Evolutionary conservation across 1,284 basidiomycete genomes (phyloP).

Genomic region (Cryptococcus sp.): DNA sequence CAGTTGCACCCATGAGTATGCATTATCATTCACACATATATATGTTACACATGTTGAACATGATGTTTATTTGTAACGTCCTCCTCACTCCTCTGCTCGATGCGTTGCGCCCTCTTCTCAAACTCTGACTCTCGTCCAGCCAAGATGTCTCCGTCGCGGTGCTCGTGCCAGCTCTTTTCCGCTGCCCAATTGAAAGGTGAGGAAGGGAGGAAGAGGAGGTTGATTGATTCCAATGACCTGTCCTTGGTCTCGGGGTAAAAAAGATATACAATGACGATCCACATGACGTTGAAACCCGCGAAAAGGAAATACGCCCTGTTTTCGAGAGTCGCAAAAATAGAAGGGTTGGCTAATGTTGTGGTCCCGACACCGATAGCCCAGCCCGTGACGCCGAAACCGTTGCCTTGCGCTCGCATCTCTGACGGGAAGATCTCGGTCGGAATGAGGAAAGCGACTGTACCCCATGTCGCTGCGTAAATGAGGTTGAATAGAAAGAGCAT

Average conservation of each 20-base stretch:
- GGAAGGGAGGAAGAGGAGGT: constrained; percentile 28
- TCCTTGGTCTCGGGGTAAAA: constrained; percentile 49
- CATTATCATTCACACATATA: too few species aligned
- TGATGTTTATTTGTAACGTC: background rate
- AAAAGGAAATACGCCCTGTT: constrained; percentile 46
- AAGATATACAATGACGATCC: constrained; percentile 45
- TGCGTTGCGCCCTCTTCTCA: background rate
- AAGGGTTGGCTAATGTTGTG: constrained; percentile 43
- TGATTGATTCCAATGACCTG: constrained; percentile 43
- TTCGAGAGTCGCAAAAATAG: constrained; percentile 33
- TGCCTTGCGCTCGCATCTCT: constrained; percentile 42
- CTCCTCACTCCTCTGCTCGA: background rate
- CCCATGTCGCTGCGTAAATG: constrained; percentile 39
- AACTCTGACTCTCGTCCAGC: background rate
- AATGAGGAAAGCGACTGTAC: constrained; percentile 50
- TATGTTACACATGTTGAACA: background rate
- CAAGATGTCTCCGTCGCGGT: constrained; percentile 18
- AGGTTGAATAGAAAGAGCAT: constrained; percentile 54
- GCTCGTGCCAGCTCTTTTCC: constrained; percentile 20
- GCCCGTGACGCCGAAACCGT: constrained; percentile 50
- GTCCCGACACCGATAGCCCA: constrained; percentile 44
- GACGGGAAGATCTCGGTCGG: constrained; percentile 53
- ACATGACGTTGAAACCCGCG: constrained; percentile 44
- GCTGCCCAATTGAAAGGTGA: constrained; percentile 23
- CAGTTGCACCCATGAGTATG: too few species aligned